These are phyloP conservation scores for Trypanosoma boissoni DNA, from an alignment of 208 protist species.

Conservation along the genomic window DNA sequence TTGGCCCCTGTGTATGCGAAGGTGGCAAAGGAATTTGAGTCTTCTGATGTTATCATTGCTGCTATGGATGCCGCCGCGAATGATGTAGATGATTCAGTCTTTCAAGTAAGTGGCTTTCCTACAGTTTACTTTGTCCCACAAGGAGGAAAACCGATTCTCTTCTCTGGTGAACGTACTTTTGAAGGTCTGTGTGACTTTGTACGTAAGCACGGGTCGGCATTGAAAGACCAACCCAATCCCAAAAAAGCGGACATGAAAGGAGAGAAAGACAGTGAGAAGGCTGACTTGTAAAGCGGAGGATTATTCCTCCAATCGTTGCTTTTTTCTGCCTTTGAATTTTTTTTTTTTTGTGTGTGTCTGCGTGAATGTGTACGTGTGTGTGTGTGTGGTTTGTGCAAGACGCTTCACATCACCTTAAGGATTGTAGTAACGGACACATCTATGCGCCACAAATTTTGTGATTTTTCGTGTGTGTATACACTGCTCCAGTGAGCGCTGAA, in stretches of 20 bases:
- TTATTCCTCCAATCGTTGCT: constrained; percentile 8
- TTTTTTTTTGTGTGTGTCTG: constrained; percentile 2
- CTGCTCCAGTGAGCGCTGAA: not conserved
- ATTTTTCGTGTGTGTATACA: not conserved
- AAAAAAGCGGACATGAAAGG: constrained; percentile 15
- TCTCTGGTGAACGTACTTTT: constrained; percentile 38
- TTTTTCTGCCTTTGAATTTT: constrained; percentile 8
- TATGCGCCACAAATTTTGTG: not conserved
- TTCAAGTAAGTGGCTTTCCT: constrained; percentile 53
- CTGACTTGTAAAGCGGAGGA: constrained; percentile 21
- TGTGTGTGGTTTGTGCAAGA: too few species aligned
- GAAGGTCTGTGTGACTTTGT: constrained; percentile 80
- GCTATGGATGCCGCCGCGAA: constrained; percentile 65
- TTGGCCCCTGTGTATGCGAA: constrained; percentile 44
- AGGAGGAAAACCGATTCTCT: constrained; percentile 26
- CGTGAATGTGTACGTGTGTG: too few species aligned
- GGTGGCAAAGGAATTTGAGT: constrained; percentile 44
- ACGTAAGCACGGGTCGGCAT: constrained; percentile 24
- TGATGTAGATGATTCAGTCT: constrained; percentile 31
- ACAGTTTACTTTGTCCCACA: constrained; percentile 61
- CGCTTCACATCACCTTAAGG: too few species aligned
- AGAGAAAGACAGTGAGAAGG: constrained; percentile 13
- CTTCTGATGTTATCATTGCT: constrained; percentile 49
- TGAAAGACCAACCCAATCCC: constrained; percentile 10
- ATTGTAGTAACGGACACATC: too few species aligned